A percentile compares a stretch with the other conserved stretches of the same genome.
Evolutionary conservation across 495 filamentous ascomycete genomes (phyloP).

Genomic region (Daldinia decipiens): DNA sequence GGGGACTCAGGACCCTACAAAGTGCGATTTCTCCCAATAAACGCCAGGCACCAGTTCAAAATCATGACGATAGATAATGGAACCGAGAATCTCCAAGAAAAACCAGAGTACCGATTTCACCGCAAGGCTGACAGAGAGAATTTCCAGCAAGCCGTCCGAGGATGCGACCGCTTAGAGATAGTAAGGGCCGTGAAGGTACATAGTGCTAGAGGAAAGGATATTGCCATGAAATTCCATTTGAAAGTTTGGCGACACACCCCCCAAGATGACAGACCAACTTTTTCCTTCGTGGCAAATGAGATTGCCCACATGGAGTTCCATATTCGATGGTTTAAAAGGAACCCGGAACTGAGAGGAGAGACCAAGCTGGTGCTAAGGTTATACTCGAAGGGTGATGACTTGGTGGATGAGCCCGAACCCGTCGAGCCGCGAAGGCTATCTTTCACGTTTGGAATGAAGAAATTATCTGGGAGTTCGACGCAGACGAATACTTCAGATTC

Average conservation of each 20-base stretch:
- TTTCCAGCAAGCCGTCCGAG: constrained; percentile 30
- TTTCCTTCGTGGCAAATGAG: constrained; percentile 36
- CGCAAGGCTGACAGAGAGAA: constrained; percentile 31
- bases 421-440: constrained; percentile 4
- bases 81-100: not conserved
- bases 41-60: constrained; percentile 30
- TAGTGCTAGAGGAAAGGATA: constrained; percentile 18
- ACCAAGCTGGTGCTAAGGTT: constrained; percentile 28
- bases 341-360: constrained; percentile 34
- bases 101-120: constrained; percentile 31
- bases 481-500: constrained; percentile 6
- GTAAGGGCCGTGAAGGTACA: constrained; percentile 29
- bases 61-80: constrained; percentile 10
- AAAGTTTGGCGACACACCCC: constrained; percentile 37
- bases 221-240: constrained; percentile 31
- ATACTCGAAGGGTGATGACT: constrained; percentile 26
- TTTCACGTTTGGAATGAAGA: constrained; percentile 19
- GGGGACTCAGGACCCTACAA: constrained; percentile 18
- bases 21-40: constrained; percentile 29
- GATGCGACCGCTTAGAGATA: constrained; percentile 26
- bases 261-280: constrained; percentile 32
- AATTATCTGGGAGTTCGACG: constrained; percentile 14
- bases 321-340: constrained; percentile 42
- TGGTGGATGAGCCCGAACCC: not conserved
- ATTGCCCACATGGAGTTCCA: constrained; percentile 30